Base-by-base conservation (phyloP, 352 stramenopile species). In the Globisporangium echinulatum region DNA sequence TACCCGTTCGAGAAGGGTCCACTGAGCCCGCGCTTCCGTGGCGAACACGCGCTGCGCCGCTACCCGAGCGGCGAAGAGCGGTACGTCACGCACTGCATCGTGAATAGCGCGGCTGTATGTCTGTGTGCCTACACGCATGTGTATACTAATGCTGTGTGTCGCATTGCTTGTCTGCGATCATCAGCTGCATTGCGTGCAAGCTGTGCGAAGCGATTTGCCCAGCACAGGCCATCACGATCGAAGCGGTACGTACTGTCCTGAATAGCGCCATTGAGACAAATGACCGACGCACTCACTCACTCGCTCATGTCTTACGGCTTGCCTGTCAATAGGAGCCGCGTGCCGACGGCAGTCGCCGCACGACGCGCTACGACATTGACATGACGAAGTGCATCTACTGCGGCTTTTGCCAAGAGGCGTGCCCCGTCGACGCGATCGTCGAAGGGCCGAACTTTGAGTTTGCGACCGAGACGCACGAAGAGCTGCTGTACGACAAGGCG, bases 381-480 rank as follows among this genome's bases (percentile, higher is more conserved):
- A 99, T 99, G 97, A 99, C 97, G 67, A 99, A 99, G 83, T 99
- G 97, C 78, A 99, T 99, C 75, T 99, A 99, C 85, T 99, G 97
- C 72, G 97, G 92, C 49, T 98, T 97, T 75, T 98, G 92, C 74
- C 88, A 97, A 70, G 87, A 94, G 61, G 96, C 96, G 3, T 99
- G 97, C 67, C 97, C 97, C 1, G 97, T 99, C 19, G 97, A 99
- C 77, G 97, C 97, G 54, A 99, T 99, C 67, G 97, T 99, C 42
- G 97, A 99, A 75, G 97, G 97, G 60, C 97, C 97, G 25, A 99
- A 99, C 85, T 99, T 99, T 75, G 97, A 99, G 77, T 99, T 99
- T 66, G 89, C 97, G 58, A 99, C 96, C 3, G 97, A 99, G 81
- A 99, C 92, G 37, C 97, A 99, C 82, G 97, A 99, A 70, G 97